Percentiles rank a stretch among this genome's conserved stretches.
phyloP scores from a whole-genome alignment of 2,329 filamentous ascomycete species.

The Ophiostoma ulmi region DNA sequence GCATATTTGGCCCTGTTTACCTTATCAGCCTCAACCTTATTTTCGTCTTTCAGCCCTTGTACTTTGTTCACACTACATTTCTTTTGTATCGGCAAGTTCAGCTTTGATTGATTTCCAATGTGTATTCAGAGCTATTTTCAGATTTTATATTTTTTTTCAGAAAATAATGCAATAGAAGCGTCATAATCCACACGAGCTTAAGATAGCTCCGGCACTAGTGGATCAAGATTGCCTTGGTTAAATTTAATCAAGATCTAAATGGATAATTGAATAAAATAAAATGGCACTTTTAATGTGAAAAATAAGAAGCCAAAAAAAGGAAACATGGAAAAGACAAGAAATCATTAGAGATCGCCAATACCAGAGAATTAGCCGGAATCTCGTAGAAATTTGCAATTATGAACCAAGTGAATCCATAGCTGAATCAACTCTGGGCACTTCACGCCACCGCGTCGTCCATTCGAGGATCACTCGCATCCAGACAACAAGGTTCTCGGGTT shows the following conservation, averaged over 20 bases:
- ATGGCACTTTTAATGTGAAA: neutral
- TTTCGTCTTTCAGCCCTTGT: neutral
- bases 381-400: neutral
- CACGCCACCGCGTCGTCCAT: constrained; percentile 54
- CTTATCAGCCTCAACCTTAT: neutral
- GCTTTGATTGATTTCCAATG: neutral
- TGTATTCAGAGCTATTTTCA: too few relatives aligned
- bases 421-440: neutral
- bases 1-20: neutral
- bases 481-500: constrained; percentile 61
- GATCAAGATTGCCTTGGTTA: neutral
- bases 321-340: neutral
- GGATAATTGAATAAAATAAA: neutral
- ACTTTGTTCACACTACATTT: neutral
- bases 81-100: neutral
- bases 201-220: constrained; percentile 8
- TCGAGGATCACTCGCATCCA: constrained; percentile 65
- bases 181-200: neutral
- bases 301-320: neutral
- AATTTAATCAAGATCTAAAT: neutral
- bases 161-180: neutral
- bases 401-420: neutral
- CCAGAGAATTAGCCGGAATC: neutral
- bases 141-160: too few relatives aligned
- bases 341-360: neutral